A percentile compares a stretch with the other conserved stretches of the same genome.
Conservation (phyloP, 768 basidiomycete genomes). For the Exidia glandulosa region DNA sequence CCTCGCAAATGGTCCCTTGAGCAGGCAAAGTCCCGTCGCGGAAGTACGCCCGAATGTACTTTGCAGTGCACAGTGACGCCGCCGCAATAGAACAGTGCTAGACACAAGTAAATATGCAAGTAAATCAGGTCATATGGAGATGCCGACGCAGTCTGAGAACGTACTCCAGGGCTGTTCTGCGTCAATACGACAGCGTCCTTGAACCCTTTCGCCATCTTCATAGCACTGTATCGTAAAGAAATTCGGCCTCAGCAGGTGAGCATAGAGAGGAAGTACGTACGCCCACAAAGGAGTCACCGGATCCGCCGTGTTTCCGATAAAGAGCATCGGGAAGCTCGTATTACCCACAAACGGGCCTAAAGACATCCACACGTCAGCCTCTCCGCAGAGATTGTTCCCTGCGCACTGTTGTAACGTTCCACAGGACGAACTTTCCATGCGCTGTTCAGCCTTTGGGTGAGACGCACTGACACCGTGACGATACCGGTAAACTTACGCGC, state of each 20-base stretch:
- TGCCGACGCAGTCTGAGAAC: not conserved
- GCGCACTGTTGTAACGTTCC: not conserved
- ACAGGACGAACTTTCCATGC: not conserved
- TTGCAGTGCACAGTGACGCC: not conserved
- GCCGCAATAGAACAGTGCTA: conserved; percentile 3
- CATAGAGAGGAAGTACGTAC: not conserved
- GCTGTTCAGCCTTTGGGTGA: too few relatives aligned
- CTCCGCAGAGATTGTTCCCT: too few relatives aligned
- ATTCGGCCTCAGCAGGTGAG: not conserved
- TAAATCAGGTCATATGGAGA: conserved; percentile 9
- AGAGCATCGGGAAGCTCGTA: conserved; percentile 3
- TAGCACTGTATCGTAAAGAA: not conserved
- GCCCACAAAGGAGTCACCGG: not conserved
- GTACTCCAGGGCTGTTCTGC: conserved; percentile 1
- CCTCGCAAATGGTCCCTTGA: not conserved
- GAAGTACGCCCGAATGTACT: not conserved
- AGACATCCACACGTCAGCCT: not conserved
- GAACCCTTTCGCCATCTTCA: conserved; percentile 2
- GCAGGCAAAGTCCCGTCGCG: not conserved
- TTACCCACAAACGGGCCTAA: not conserved
- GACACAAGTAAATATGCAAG: not conserved
- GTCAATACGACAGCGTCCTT: not conserved
- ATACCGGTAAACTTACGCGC: not conserved
- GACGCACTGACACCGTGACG: too few relatives aligned
- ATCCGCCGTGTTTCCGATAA: not conserved